phyloP scores from a whole-genome alignment of 176 grass and related monocot genomes.

The Avena sativa region DNA sequence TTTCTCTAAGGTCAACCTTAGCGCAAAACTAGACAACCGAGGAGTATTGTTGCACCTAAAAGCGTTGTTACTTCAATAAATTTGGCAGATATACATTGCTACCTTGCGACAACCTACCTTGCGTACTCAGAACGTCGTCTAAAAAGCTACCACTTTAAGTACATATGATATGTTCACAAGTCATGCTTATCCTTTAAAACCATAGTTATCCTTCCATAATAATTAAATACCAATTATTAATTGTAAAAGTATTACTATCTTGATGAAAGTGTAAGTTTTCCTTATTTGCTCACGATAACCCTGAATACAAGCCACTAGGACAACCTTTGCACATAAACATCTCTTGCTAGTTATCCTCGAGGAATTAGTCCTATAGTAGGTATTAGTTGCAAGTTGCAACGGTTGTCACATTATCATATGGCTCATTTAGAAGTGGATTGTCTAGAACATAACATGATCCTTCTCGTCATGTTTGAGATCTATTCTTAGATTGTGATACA shows the following conservation, averaged over 20 bases:
- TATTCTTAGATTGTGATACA: too few relatives aligned
- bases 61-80: neutral
- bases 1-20: too few relatives aligned
- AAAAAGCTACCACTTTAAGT: neutral
- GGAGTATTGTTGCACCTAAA: neutral
- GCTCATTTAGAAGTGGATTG: too few relatives aligned
- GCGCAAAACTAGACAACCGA: too few relatives aligned
- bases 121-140: neutral
- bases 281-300: neutral
- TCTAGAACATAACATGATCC: too few relatives aligned
- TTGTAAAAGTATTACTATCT: neutral
- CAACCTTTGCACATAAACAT: neutral
- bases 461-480: too few relatives aligned
- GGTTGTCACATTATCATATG: too few relatives aligned
- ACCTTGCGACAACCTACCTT: neutral
- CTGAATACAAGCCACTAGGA: neutral
- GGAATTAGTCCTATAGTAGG: too few relatives aligned
- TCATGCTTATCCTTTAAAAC: neutral
- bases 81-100: neutral
- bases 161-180: too few relatives aligned
- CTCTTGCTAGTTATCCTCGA: neutral
- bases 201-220: neutral
- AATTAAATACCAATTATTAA: neutral
- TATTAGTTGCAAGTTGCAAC: too few relatives aligned
- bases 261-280: neutral